A percentile compares a stretch with the other conserved stretches of the same genome.
Conservation (phyloP, 768 basidiomycete species). For the Cystofilobasidium ferigula region DNA sequence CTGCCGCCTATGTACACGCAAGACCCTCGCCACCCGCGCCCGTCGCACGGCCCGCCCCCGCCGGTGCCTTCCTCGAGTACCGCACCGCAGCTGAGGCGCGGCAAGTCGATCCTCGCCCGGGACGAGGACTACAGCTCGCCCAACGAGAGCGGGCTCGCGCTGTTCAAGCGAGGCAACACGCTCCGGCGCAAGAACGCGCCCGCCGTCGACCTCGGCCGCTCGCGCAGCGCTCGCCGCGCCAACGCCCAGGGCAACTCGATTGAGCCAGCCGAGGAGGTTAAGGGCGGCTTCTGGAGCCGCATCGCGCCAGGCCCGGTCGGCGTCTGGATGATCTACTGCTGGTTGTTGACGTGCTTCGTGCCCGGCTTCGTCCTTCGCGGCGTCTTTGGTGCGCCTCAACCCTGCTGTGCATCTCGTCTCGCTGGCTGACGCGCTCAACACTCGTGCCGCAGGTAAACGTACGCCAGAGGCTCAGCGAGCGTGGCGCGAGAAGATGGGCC, state of each 20-base stretch:
- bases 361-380: conserved; percentile 60
- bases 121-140: conserved; percentile 56
- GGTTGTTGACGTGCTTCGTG: conserved; percentile 68
- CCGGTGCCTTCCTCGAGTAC: background rate
- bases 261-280: conserved; percentile 38
- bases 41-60: background rate
- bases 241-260: conserved; percentile 42
- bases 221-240: conserved; percentile 35
- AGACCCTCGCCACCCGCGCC: background rate
- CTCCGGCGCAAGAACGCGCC: conserved; percentile 51
- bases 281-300: conserved; percentile 49
- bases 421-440: conserved; percentile 7
- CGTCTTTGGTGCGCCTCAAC: conserved; percentile 54
- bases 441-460: conserved; percentile 53
- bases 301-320: conserved; percentile 79
- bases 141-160: conserved; percentile 79
- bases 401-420: background rate
- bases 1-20: no score
- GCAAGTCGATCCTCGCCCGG: conserved; percentile 75
- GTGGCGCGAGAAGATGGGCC: conserved; percentile 97
- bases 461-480: conserved; percentile 89
- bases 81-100: conserved; percentile 54
- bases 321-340: conserved; percentile 91
- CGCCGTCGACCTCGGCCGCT: background rate
- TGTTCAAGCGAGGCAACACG: conserved; percentile 77